Evolutionary conservation across 805 yeast species (phyloP), one percentile per base, ranked within the genome.

Genomic region (Cyberlindnera mississippiensis): DNA sequence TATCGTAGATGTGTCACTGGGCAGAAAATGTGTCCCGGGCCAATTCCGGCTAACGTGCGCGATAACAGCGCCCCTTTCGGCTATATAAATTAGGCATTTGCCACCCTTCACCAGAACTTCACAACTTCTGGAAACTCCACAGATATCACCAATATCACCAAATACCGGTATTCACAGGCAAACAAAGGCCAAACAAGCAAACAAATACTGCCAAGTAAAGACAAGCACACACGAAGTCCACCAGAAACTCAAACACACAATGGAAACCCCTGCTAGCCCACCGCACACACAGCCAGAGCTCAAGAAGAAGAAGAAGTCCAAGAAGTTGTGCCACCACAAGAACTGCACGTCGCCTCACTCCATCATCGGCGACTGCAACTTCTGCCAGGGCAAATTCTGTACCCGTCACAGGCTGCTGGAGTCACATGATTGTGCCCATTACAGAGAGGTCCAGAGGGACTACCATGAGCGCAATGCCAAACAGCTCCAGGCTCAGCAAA

Each of bases 331-430:
- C 38, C 52, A 52, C 8, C 51, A 52, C 41, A 51, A 46, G 33
- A 33, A 45, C 12, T 57, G 62, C 37, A 45, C 56, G 1, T 46
- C 52, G 4, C 52, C 61, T 57, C 46, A 67, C 75, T 28, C 63
- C 66, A 34, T 79, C 77, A 15, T 80, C 36, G 86, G 86, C 19
- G 80, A 76, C 50, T 80, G 86, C 53, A 67, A 71, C 35, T 78
- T 75, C 54, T 80, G 86, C 57, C 69, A 69, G 42, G 82, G 82
- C 42, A 77, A 76, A 59, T 80, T 75, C 53, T 80, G 86, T 52
- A 79, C 85, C 11, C 76, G 75, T 52, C 86, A 80, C 63, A 66
- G 86, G 42, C 62, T 80, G 43, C 62, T 80, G 48, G 86, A 80
- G 59, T 75, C 76, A 52, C 86, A 80, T 57, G 55, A 65, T 45